phyloP scores from a whole-genome alignment of 2,329 filamentous ascomycete genomes.

The Calonectria honghensis region DNA sequence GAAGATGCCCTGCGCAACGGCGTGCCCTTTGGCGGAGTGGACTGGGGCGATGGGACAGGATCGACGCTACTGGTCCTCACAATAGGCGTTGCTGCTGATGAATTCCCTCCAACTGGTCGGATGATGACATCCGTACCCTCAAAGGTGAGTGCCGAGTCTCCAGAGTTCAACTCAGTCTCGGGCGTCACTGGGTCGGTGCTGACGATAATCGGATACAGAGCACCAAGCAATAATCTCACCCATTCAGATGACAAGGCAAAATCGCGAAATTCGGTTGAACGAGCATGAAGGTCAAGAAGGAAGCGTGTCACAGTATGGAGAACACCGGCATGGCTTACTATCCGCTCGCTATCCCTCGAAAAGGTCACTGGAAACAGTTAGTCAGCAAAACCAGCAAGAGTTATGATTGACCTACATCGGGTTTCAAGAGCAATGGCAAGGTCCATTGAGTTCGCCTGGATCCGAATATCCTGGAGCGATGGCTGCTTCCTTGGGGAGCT shows the following conservation, averaged over 20 bases:
- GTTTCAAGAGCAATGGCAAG: slow-evolving; percentile 75
- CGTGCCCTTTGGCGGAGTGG: slow-evolving; percentile 71
- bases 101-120: slow-evolving; percentile 76
- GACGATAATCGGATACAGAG: slow-evolving; percentile 91
- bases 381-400: not conserved
- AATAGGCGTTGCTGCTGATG: slow-evolving; percentile 79
- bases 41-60: slow-evolving; percentile 69
- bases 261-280: slow-evolving; percentile 86
- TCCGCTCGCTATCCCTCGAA: slow-evolving; percentile 66
- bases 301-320: slow-evolving; percentile 87
- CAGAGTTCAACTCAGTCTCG: slow-evolving; percentile 90
- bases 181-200: slow-evolving; percentile 89
- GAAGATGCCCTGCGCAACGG: slow-evolving; percentile 88
- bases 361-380: slow-evolving; percentile 51
- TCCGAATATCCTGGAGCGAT: slow-evolving; percentile 51
- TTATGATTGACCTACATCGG: slow-evolving; percentile 65
- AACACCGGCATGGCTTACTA: slow-evolving; percentile 75
- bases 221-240: slow-evolving; percentile 84
- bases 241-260: slow-evolving; percentile 89
- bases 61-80: slow-evolving; percentile 80
- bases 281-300: slow-evolving; percentile 84
- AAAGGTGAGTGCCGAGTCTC: slow-evolving; percentile 87
- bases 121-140: slow-evolving; percentile 91
- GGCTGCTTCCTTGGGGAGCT: slow-evolving; percentile 39
- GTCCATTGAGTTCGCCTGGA: slow-evolving; percentile 79